These are phyloP conservation scores for Suillus spraguei DNA, from an alignment of 768 basidiomycete genomes.

Conservation along the genomic window DNA sequence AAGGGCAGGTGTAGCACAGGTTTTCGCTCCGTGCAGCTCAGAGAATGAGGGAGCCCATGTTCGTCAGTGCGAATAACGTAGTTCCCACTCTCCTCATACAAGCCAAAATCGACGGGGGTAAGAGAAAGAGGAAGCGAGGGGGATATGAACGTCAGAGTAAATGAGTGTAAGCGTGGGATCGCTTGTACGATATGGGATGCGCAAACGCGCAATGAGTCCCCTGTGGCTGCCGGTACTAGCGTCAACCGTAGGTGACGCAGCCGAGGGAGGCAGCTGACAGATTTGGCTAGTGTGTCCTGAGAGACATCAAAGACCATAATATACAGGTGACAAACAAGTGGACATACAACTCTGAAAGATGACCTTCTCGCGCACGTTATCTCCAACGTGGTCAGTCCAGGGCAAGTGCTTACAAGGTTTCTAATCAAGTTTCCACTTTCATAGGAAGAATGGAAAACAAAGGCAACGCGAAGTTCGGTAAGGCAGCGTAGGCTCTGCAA, in stretches of 20 bases:
- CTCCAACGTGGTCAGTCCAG: slow-evolving; percentile 62
- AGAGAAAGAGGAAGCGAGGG: slow-evolving; percentile 53
- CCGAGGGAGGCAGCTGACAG: slow-evolving; percentile 61
- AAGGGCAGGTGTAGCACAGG: slow-evolving; percentile 28
- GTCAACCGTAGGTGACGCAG: slow-evolving; percentile 64
- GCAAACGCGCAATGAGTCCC: slow-evolving; percentile 58
- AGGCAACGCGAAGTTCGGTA: slow-evolving; percentile 61
- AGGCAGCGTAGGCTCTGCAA: slow-evolving; percentile 58
- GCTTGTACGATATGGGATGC: slow-evolving; percentile 63
- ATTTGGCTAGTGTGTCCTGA: slow-evolving; percentile 52
- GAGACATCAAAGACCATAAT: slow-evolving; percentile 1
- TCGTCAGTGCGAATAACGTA: slow-evolving; percentile 61
- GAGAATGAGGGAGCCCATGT: slow-evolving; percentile 62
- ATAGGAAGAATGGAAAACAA: slow-evolving; percentile 72
- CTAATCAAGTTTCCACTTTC: slow-evolving; percentile 72
- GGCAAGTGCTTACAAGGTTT: slow-evolving; percentile 66
- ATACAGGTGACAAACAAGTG: background rate
- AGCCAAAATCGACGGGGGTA: slow-evolving; percentile 44
- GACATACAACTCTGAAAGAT: slow-evolving; percentile 69
- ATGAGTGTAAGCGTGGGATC: slow-evolving; percentile 67
- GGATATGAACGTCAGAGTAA: slow-evolving; percentile 68
- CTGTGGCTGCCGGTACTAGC: slow-evolving; percentile 67
- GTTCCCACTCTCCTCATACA: slow-evolving; percentile 46
- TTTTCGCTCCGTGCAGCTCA: slow-evolving; percentile 53
- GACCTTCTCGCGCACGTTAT: slow-evolving; percentile 69